These are phyloP conservation scores for Fonsecaea monophora DNA, from an alignment of 2,329 filamentous ascomycete genomes.

Conservation along the genomic window DNA sequence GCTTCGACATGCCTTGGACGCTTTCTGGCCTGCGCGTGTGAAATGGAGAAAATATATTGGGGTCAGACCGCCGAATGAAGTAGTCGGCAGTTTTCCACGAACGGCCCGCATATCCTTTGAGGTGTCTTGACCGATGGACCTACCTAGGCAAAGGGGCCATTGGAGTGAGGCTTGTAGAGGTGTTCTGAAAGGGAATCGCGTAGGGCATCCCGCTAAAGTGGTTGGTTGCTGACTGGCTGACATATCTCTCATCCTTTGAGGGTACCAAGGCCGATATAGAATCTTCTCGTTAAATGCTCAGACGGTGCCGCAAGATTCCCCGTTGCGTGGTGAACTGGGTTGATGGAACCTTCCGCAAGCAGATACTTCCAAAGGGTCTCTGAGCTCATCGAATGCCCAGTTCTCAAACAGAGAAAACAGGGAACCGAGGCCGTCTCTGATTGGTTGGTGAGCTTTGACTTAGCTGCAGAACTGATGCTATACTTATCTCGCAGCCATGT, in stretches of 20 bases:
- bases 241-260: background rate
- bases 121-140: background rate
- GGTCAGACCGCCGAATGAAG: background rate
- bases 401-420: conserved; percentile 7
- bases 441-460: conserved; percentile 16
- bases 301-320: background rate
- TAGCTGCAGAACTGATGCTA: conserved; percentile 24
- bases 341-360: background rate
- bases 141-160: background rate
- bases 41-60: background rate
- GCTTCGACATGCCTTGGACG: background rate
- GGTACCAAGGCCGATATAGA: background rate
- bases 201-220: background rate
- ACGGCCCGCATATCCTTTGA: background rate
- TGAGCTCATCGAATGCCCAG: background rate
- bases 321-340: background rate
- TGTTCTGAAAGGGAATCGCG: background rate
- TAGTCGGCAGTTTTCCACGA: background rate
- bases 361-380: background rate
- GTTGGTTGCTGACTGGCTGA: conserved; percentile 6
- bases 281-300: background rate
- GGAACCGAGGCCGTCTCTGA: conserved; percentile 13
- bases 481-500: conserved; percentile 29
- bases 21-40: background rate
- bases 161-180: background rate